A percentile compares a stretch with the other conserved stretches of the same genome.
Evolutionary conservation across 345 rosid genomes (phyloP).

Genomic region (Populus nigra): DNA sequence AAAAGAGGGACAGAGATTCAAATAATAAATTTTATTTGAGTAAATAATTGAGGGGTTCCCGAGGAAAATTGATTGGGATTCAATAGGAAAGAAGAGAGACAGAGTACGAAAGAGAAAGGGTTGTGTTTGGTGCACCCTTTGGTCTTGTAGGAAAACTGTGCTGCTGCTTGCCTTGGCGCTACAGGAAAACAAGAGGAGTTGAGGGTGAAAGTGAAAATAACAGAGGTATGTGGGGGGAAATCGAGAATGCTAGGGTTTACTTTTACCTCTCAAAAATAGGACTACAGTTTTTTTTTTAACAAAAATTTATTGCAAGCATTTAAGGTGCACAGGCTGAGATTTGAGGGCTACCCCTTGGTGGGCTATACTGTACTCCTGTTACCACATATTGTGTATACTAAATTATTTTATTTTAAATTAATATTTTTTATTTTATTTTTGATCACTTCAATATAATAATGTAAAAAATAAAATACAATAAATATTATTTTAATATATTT

Average conservation of each 20-base stretch:
- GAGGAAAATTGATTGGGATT: conserved; percentile 1
- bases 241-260: neutral
- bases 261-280: neutral
- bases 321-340: too few species aligned
- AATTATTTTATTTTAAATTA: too few species aligned
- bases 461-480: too few species aligned
- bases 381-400: too few species aligned
- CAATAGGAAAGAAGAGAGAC: neutral
- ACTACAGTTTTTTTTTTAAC: too few species aligned
- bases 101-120: neutral
- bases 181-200: neutral
- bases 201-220: neutral
- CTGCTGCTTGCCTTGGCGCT: neutral
- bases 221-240: neutral
- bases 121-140: neutral
- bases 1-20: conserved; percentile 1
- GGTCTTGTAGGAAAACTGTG: neutral
- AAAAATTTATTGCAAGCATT: too few species aligned
- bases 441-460: too few species aligned
- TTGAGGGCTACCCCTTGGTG: too few species aligned
- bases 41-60: neutral
- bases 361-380: too few species aligned
- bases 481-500: too few species aligned
- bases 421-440: too few species aligned
- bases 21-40: neutral